Base-by-base conservation (phyloP, 495 filamentous ascomycete species). In the Aspergillus avenaceus region DNA sequence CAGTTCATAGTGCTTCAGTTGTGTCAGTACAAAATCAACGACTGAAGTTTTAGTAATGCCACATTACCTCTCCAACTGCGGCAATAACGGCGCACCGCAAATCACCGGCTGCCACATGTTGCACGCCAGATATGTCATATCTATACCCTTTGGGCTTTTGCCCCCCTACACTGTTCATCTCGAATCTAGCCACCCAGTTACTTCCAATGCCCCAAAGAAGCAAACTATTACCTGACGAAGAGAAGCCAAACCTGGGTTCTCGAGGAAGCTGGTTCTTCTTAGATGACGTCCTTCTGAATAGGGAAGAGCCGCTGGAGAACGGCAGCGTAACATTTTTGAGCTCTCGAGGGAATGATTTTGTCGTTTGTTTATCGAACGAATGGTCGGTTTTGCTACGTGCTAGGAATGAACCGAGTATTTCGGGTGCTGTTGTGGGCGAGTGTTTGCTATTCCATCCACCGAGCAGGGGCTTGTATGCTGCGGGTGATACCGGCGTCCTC, bases 41-140 rank as follows among this genome's bases (percentile, higher is more conserved):
- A 21, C 2, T 3, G 32, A 21, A 53, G 11, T 5, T 19, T 8
- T 14, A 14, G 2, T 3, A 34, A 16, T 12, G 5, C 26, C 1
- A 18, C 9, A 32, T 21, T 49, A 64, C 61, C 53, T 64, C 52
- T 45, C 54, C 58, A 23, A 49, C 55, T 21, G 57, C 50, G 19
- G 55, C 55, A 24, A 64, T 51, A 3, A 60, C 41, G 26, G 58
- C 61, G 43, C 57, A 64, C 11, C 52, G 52, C 40, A 48, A 50
- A 46, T 52, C 28, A 16, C 61, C 61, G n/a, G 55, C 57, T 23
- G 57, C 57, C 26, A 52, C 52, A 27, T 56, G 49, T 42, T 58
- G 57, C 16, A 60, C 54, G n/a, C 61, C 54, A 5, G 57, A 51
- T 14, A 61, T 45, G 31, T 64, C 58, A 25, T 60, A 60, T n/a